Percentiles rank a stretch among this genome's conserved stretches.
phyloP scores from a whole-genome alignment of 2,329 filamentous ascomycete genomes.

The Cordyceps cateniannulata region DNA sequence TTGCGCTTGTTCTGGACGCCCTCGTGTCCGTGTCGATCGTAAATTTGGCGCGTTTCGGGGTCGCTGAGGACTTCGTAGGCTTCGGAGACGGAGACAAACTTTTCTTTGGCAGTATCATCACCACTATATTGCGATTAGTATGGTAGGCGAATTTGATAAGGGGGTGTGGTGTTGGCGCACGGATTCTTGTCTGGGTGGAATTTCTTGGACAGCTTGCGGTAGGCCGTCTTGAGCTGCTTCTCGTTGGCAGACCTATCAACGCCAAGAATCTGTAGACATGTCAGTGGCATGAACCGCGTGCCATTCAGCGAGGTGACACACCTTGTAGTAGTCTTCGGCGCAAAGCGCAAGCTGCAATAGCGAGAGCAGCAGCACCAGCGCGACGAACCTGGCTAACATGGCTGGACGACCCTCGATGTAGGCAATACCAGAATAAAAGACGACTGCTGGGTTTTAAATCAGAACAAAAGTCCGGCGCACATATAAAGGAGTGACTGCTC shows the following conservation, averaged over 20 bases:
- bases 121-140: constrained; percentile 43
- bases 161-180: constrained; percentile 42
- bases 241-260: constrained; percentile 74
- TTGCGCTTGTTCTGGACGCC: constrained; percentile 79
- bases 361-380: constrained; percentile 45
- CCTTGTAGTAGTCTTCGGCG: constrained; percentile 75
- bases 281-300: background rate
- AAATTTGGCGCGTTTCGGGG: constrained; percentile 73
- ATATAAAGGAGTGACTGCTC: constrained; percentile 1
- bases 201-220: constrained; percentile 87
- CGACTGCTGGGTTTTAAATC: background rate
- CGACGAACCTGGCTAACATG: constrained; percentile 48
- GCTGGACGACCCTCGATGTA: constrained; percentile 17
- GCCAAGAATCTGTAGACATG: constrained; percentile 59
- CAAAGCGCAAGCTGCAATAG: constrained; percentile 49
- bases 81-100: constrained; percentile 90
- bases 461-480: background rate
- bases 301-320: constrained; percentile 24
- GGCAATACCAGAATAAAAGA: background rate
- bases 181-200: constrained; percentile 98
- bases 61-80: constrained; percentile 90
- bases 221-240: constrained; percentile 87
- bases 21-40: constrained; percentile 91
- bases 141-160: background rate
- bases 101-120: constrained; percentile 73